Conservation (phyloP, 2,329 filamentous ascomycete species). For the Plenodomus biglobosus region DNA sequence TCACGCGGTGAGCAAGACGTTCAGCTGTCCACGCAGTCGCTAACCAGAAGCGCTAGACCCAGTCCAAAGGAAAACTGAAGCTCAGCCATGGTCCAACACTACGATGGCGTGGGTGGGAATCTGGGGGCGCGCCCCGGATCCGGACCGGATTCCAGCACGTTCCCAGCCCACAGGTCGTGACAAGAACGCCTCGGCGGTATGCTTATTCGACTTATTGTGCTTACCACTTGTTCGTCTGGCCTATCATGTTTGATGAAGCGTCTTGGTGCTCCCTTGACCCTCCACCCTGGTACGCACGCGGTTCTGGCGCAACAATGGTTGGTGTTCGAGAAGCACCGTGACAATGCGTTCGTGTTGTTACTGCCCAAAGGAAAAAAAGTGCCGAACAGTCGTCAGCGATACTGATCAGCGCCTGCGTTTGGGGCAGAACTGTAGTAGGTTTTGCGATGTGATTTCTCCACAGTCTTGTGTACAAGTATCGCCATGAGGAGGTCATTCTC, state of each 20-base stretch:
- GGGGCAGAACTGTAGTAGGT: neutral
- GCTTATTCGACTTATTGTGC: neutral
- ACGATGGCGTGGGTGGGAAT: too few relatives aligned
- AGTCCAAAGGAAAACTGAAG: neutral
- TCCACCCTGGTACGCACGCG: neutral
- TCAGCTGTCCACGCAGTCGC: neutral
- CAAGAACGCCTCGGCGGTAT: neutral
- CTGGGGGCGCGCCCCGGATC: neutral
- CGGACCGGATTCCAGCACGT: neutral
- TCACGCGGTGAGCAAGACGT: neutral
- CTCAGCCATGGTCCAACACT: too few relatives aligned
- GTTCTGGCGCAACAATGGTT: neutral
- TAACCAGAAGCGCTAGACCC: too few relatives aligned
- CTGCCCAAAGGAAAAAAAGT: neutral
- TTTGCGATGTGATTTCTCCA: neutral
- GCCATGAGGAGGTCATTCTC: neutral
- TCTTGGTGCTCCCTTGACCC: neutral
- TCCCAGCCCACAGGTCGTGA: neutral
- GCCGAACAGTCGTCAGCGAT: neutral
- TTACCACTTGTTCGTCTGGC: neutral
- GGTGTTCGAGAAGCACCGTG: neutral
- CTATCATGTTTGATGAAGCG: neutral
- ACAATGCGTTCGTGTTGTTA: neutral
- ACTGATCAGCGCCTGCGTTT: neutral
- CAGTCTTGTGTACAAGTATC: neutral